These are phyloP conservation scores for Hippophae rhamnoides DNA, from an alignment of 306 rosid genomes.

Conservation along the genomic window DNA sequence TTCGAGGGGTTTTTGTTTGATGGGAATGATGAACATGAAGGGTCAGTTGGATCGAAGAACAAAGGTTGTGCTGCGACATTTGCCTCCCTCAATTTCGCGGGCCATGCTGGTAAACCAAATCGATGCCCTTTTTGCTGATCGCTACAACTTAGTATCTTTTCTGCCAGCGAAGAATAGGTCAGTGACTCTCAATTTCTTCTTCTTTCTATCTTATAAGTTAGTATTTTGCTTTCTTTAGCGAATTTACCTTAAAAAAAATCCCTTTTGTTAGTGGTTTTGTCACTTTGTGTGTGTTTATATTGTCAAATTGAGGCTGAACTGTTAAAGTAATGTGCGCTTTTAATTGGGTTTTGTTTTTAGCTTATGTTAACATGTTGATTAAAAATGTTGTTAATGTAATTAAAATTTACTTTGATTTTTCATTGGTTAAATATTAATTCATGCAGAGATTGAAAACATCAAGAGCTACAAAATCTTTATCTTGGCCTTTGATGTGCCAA, in stretches of 20 bases:
- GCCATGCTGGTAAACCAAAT: constrained; percentile 37
- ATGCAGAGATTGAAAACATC: too few relatives aligned
- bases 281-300: too few relatives aligned
- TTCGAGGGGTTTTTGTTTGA: too few relatives aligned
- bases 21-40: constrained; percentile 22
- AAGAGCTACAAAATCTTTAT: too few relatives aligned
- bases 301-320: too few relatives aligned
- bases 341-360: too few relatives aligned
- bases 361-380: too few relatives aligned
- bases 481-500: too few relatives aligned
- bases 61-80: constrained; percentile 70
- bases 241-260: not conserved
- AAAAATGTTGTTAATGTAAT: too few relatives aligned
- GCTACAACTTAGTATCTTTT: constrained; percentile 58
- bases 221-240: not conserved
- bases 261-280: not conserved
- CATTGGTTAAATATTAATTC: too few relatives aligned
- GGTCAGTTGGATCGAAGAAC: constrained; percentile 60
- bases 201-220: not conserved
- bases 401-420: too few relatives aligned
- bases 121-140: constrained; percentile 40
- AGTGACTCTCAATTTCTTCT: not conserved
- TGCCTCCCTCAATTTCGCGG: constrained; percentile 55
- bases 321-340: too few relatives aligned
- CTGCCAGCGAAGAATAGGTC: constrained; percentile 48